Evolutionary conservation across 2,329 filamentous ascomycete genomes (phyloP).

Genomic region (Aspergillus puulaauensis): DNA sequence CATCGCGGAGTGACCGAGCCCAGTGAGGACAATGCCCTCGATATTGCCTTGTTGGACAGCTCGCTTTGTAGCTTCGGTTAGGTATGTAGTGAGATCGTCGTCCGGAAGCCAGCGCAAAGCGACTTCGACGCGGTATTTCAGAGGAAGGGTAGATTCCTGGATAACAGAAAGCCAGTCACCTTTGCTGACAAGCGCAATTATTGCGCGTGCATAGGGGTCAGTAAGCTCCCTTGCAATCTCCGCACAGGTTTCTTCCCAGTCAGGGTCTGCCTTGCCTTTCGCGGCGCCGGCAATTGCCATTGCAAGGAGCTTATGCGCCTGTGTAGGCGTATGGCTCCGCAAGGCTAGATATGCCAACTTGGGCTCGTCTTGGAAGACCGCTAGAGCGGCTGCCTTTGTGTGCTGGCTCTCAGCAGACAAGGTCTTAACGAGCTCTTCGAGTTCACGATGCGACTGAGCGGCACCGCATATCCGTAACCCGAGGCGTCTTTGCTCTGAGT

Average conservation of each 20-base stretch:
- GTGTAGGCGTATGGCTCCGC: slow-evolving; percentile 50
- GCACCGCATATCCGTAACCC: slow-evolving; percentile 62
- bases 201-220: slow-evolving; percentile 62
- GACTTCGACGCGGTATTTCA: slow-evolving; percentile 61
- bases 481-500: slow-evolving; percentile 57
- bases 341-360: slow-evolving; percentile 59
- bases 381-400: slow-evolving; percentile 63
- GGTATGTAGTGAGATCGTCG: slow-evolving; percentile 50
- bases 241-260: slow-evolving; percentile 61
- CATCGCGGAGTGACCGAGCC: slow-evolving; percentile 57
- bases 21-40: slow-evolving; percentile 62
- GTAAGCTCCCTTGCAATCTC: slow-evolving; percentile 63
- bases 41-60: slow-evolving; percentile 57
- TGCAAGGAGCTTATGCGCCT: slow-evolving; percentile 59
- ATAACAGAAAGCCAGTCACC: slow-evolving; percentile 62
- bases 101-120: slow-evolving; percentile 55
- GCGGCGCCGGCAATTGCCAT: slow-evolving; percentile 50
- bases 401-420: slow-evolving; percentile 55
- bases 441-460: slow-evolving; percentile 51
- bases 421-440: slow-evolving; percentile 50
- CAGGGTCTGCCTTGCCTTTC: slow-evolving; percentile 51
- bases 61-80: slow-evolving; percentile 53
- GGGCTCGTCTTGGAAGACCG: slow-evolving; percentile 60
- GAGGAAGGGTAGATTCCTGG: slow-evolving; percentile 56
- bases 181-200: slow-evolving; percentile 60